Percentiles rank a stretch among this genome's conserved stretches.
Conservation (phyloP, 345 rosid genomes). For the Ailanthus altissimus region DNA sequence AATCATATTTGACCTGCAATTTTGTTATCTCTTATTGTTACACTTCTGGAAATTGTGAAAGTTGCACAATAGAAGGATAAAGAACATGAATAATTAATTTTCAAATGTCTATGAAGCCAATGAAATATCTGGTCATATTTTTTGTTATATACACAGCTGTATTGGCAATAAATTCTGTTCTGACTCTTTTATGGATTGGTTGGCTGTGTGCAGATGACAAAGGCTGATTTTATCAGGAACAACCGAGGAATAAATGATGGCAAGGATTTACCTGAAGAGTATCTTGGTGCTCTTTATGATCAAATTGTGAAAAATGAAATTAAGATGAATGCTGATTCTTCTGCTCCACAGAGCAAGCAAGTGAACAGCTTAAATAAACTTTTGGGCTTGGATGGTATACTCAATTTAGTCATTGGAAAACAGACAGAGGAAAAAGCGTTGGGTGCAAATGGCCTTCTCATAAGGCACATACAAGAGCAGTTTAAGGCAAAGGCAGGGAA, state of each 20-base stretch:
- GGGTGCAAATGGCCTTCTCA: slow-evolving; percentile 95
- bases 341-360: slow-evolving; percentile 82
- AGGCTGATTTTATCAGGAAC: slow-evolving; percentile 83
- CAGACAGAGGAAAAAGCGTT: slow-evolving; percentile 86
- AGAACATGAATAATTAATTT: background rate
- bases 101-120: background rate
- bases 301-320: slow-evolving; percentile 89
- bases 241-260: slow-evolving; percentile 96
- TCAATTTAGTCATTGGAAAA: slow-evolving; percentile 81
- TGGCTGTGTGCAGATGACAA: slow-evolving; percentile 66
- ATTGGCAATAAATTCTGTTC: slow-evolving; percentile 16
- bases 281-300: slow-evolving; percentile 79
- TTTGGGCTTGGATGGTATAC: slow-evolving; percentile 90
- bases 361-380: slow-evolving; percentile 81
- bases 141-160: background rate
- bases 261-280: slow-evolving; percentile 93
- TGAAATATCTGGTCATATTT: slow-evolving; percentile 3
- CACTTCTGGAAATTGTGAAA: background rate
- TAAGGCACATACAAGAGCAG: slow-evolving; percentile 92
- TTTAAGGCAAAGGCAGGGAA: slow-evolving; percentile 86
- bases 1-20: background rate
- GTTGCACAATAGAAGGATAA: background rate
- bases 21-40: slow-evolving; percentile 8
- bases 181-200: slow-evolving; percentile 36
- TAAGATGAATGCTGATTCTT: slow-evolving; percentile 81